Percentiles rank a stretch among this genome's conserved stretches.
Evolutionary conservation across 163 green algal species (phyloP).

Genomic region (Scenedesmus sp.): DNA sequence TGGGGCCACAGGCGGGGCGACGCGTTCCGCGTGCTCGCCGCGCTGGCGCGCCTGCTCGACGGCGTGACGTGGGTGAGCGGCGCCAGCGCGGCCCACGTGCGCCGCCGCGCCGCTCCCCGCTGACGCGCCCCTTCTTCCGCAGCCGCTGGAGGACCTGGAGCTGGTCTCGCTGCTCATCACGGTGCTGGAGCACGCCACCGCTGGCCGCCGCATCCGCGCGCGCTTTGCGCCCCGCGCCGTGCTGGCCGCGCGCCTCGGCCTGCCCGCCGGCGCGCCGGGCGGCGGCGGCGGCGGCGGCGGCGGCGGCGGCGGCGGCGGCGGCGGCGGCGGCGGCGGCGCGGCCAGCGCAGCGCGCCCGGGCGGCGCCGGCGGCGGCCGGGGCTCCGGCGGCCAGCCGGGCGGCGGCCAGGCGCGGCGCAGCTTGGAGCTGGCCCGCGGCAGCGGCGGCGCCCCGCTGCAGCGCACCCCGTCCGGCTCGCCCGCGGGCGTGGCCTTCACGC

Average conservation of each 20-base stretch:
- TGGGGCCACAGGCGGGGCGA: conserved; percentile 22
- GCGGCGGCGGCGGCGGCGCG: neutral
- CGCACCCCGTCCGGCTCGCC: neutral
- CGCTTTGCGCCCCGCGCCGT: neutral
- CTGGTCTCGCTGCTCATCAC: conserved; percentile 34
- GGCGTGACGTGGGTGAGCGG: conserved; percentile 16
- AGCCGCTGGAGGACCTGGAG: conserved; percentile 36
- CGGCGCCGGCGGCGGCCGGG: neutral
- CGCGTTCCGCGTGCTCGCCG: conserved; percentile 25
- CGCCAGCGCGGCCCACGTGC: too few relatives aligned
- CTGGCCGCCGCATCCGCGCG: neutral
- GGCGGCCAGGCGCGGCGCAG: neutral
- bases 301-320: neutral
- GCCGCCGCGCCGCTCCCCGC: too few relatives aligned
- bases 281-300: neutral
- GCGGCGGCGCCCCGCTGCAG: neutral
- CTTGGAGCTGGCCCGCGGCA: neutral
- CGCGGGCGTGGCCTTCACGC: neutral
- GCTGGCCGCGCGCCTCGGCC: neutral
- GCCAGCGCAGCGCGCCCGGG: too few relatives aligned
- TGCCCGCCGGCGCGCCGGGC: neutral
- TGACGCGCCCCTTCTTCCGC: too few relatives aligned
- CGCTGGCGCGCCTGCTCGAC: conserved; percentile 14
- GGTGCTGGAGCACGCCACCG: conserved; percentile 41
- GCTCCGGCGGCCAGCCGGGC: neutral